Evolutionary conservation across 495 filamentous ascomycete species (phyloP).

Genomic region (Hypoxylon fuscum): DNA sequence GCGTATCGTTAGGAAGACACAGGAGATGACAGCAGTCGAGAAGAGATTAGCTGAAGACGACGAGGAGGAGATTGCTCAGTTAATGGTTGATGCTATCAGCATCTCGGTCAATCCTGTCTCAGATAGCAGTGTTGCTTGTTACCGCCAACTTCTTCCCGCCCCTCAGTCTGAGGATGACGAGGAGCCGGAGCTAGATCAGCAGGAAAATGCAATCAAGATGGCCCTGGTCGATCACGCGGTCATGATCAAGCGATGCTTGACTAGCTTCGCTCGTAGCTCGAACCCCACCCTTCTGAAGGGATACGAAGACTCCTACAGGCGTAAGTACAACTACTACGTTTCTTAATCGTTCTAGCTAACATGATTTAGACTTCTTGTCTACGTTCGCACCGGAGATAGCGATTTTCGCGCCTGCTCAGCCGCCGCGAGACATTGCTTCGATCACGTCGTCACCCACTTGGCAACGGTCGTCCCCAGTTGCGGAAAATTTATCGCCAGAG

Average conservation of each 20-base stretch:
- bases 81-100: slow-evolving; percentile 76
- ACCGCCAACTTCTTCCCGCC: slow-evolving; percentile 73
- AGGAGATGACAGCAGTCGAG: slow-evolving; percentile 80
- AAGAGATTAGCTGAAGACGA: slow-evolving; percentile 79
- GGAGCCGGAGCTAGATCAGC: slow-evolving; percentile 65
- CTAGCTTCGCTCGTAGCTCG: slow-evolving; percentile 71
- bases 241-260: slow-evolving; percentile 82
- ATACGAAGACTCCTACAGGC: slow-evolving; percentile 57
- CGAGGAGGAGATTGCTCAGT: slow-evolving; percentile 61
- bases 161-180: slow-evolving; percentile 57
- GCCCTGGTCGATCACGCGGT: slow-evolving; percentile 90
- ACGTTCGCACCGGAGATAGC: slow-evolving; percentile 68
- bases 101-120: slow-evolving; percentile 74
- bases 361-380: slow-evolving; percentile 33
- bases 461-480: slow-evolving; percentile 49
- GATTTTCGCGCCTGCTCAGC: slow-evolving; percentile 56
- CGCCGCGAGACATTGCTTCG: slow-evolving; percentile 41
- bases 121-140: slow-evolving; percentile 75
- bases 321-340: slow-evolving; percentile 57
- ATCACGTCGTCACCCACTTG: slow-evolving; percentile 54
- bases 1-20: slow-evolving; percentile 88
- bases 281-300: slow-evolving; percentile 52
- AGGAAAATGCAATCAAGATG: slow-evolving; percentile 85
- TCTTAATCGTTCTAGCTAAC: slow-evolving; percentile 41
- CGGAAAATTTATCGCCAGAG: slow-evolving; percentile 33